Conservation (phyloP, 352 stramenopile species). For the Phytophthora multivora region DNA sequence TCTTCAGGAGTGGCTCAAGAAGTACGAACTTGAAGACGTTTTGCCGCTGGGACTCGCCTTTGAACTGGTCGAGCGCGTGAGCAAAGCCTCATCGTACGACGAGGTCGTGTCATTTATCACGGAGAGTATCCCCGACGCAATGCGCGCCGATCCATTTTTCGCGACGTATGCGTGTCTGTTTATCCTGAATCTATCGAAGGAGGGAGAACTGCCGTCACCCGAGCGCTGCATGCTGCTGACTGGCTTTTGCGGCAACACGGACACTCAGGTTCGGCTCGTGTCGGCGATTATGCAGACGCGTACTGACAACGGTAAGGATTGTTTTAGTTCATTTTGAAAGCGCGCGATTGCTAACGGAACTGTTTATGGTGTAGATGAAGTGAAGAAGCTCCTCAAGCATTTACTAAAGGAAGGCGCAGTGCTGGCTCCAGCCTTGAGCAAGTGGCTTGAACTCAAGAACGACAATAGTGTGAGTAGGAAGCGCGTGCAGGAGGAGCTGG, state of each 20-base stretch:
- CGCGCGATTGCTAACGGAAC: conserved; percentile 8
- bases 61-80: conserved; percentile 55
- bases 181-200: conserved; percentile 57
- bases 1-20: conserved; percentile 73
- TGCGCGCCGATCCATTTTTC: conserved; percentile 66
- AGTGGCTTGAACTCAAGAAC: conserved; percentile 78
- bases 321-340: not conserved
- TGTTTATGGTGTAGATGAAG: conserved; percentile 45
- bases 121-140: conserved; percentile 46
- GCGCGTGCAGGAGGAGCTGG: conserved; percentile 66
- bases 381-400: conserved; percentile 73
- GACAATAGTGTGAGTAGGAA: conserved; percentile 80
- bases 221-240: conserved; percentile 74
- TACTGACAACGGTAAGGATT: conserved; percentile 50
- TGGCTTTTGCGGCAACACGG: conserved; percentile 65
- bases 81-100: conserved; percentile 44
- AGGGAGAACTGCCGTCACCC: conserved; percentile 56
- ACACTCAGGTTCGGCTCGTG: conserved; percentile 68
- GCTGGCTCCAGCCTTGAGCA: conserved; percentile 53
- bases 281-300: conserved; percentile 74
- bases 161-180: conserved; percentile 70
- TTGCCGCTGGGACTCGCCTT: conserved; percentile 62
- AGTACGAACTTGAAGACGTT: conserved; percentile 61
- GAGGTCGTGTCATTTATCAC: conserved; percentile 70
- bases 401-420: conserved; percentile 69